Percentiles rank a stretch among this genome's conserved stretches.
Evolutionary conservation across 352 stramenopile species (phyloP).

Genomic region (Plasmopara viticola): DNA sequence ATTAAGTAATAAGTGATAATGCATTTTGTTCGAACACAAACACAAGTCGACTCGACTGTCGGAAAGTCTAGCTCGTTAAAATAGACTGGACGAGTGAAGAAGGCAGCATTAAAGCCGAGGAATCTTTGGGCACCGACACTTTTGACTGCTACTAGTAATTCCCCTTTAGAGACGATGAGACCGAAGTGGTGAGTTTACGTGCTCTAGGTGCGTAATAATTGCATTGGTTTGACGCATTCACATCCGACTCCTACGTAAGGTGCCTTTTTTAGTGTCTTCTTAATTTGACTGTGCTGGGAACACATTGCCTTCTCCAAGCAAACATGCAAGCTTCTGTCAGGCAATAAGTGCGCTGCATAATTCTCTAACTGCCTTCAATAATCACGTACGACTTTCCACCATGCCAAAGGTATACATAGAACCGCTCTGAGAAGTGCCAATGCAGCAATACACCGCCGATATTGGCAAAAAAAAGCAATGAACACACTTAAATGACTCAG

Average conservation of each 20-base stretch:
- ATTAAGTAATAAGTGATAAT: too few species aligned
- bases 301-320: constrained; percentile 28
- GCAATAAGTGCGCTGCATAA: constrained; percentile 9
- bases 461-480: constrained; percentile 44
- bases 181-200: constrained; percentile 7
- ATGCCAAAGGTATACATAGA: constrained; percentile 33
- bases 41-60: constrained; percentile 47
- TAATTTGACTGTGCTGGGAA: constrained; percentile 26
- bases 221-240: constrained; percentile 17
- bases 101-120: constrained; percentile 59
- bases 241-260: constrained; percentile 15
- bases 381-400: too few species aligned
- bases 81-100: constrained; percentile 60
- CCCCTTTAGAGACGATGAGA: constrained; percentile 26
- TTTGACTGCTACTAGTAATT: constrained; percentile 41
- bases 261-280: constrained; percentile 29
- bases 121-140: constrained; percentile 44
- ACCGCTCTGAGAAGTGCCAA: too few species aligned
- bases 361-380: constrained; percentile 13
- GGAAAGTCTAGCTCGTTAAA: constrained; percentile 44
- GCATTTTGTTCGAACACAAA: too few species aligned
- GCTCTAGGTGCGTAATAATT: constrained; percentile 18
- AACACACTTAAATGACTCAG: constrained; percentile 38
- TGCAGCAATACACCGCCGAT: constrained; percentile 43
- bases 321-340: constrained; percentile 22